These are phyloP conservation scores for Boletus huronensis DNA, from an alignment of 768 basidiomycete genomes.

Conservation along the genomic window DNA sequence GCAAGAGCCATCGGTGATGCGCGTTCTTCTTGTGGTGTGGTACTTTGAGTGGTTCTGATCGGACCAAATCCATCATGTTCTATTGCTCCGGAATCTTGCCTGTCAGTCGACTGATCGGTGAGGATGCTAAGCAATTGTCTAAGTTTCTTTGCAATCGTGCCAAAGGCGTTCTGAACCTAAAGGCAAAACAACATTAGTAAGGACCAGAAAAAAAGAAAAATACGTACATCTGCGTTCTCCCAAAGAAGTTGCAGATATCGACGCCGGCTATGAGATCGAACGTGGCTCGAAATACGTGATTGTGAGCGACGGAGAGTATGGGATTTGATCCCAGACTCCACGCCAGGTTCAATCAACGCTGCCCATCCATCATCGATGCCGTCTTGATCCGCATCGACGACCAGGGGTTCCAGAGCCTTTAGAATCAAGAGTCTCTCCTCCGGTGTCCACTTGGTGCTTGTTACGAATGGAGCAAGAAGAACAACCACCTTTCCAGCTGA, in stretches of 20 bases:
- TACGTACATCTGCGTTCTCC: slow-evolving; percentile 64
- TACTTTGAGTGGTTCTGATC: slow-evolving; percentile 40
- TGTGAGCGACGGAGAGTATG: slow-evolving; percentile 43
- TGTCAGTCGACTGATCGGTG: slow-evolving; percentile 19
- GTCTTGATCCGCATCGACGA: slow-evolving; percentile 38
- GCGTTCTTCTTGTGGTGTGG: slow-evolving; percentile 29
- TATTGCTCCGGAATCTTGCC: slow-evolving; percentile 30
- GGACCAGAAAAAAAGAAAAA: not conserved
- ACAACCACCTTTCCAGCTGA: slow-evolving; percentile 53
- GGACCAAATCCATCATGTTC: slow-evolving; percentile 60
- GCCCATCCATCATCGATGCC: slow-evolving; percentile 34
- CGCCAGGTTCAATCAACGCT: slow-evolving; percentile 46
- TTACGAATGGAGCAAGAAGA: slow-evolving; percentile 40
- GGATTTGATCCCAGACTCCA: slow-evolving; percentile 60
- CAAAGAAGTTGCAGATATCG: slow-evolving; percentile 59
- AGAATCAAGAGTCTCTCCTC: slow-evolving; percentile 65
- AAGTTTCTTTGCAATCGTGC: slow-evolving; percentile 31
- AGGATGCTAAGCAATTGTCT: slow-evolving; percentile 40
- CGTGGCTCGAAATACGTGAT: slow-evolving; percentile 3
- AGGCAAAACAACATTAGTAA: not conserved
- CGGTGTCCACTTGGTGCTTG: slow-evolving; percentile 46
- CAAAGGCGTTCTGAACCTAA: slow-evolving; percentile 54
- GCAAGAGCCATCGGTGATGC: slow-evolving; percentile 27
- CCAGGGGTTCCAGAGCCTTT: slow-evolving; percentile 62
- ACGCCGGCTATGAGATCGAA: slow-evolving; percentile 16